A percentile compares a stretch with the other conserved stretches of the same genome.
phyloP scores from a whole-genome alignment of 2,329 filamentous ascomycete species.

The Colletotrichum cordylinicola region DNA sequence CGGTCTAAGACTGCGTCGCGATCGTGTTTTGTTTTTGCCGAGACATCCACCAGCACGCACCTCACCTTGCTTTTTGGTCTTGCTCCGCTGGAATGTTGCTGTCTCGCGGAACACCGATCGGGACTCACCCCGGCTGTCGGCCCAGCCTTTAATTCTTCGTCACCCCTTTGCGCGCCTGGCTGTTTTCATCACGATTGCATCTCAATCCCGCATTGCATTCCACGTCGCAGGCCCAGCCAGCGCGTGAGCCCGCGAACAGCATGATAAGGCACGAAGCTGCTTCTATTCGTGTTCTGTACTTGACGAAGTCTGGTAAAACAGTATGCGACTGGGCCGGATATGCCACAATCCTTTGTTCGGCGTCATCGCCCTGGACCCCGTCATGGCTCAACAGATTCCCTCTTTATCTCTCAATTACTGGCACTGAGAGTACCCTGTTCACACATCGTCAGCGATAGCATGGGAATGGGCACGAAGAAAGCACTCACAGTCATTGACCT shows the following conservation, averaged over 20 bases:
- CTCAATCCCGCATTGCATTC: not conserved
- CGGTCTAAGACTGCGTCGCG: not conserved
- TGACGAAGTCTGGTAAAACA: not conserved
- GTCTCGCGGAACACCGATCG: not conserved
- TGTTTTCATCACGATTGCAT: not conserved
- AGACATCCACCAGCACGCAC: not conserved
- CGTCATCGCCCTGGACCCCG: not conserved
- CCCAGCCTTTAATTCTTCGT: not conserved
- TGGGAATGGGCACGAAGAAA: no score
- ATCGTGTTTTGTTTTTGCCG: not conserved
- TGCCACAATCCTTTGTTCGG: not conserved
- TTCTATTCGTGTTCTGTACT: not conserved
- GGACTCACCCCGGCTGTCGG: not conserved
- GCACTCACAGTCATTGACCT: slow-evolving; percentile 13
- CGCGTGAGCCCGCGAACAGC: not conserved
- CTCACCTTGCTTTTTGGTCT: not conserved
- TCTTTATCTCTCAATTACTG: not conserved
- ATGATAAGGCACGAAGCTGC: not conserved
- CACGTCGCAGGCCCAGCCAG: not conserved
- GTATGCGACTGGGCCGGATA: not conserved
- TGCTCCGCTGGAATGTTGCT: slow-evolving; percentile 9
- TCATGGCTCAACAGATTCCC: not conserved
- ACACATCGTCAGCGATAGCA: not conserved
- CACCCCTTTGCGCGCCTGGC: not conserved
- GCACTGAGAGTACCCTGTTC: slow-evolving; percentile 13